Evolutionary conservation across 2,329 filamentous ascomycete species (phyloP).

Genomic region (Ceratocystis alfenasii): DNA sequence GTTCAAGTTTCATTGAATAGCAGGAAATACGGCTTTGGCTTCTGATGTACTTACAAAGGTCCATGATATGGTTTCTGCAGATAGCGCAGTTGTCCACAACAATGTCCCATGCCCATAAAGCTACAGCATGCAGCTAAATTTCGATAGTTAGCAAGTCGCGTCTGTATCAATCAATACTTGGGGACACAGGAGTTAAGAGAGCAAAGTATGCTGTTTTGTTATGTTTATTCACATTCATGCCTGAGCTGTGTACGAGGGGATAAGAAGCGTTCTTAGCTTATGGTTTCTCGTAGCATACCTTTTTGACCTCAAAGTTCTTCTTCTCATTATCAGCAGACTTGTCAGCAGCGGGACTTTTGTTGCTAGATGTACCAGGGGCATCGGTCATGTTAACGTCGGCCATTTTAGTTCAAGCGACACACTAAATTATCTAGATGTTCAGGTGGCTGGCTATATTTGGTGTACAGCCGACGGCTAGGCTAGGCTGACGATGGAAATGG

Average conservation of each 20-base stretch:
- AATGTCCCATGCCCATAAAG: constrained; percentile 98
- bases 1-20: neutral
- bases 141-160: neutral
- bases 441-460: neutral
- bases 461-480: neutral
- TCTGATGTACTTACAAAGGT: constrained; percentile 60
- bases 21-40: neutral
- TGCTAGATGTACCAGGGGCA: constrained; percentile 44
- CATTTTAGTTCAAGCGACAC: constrained; percentile 43
- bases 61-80: constrained; percentile 99
- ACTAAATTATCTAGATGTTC: neutral
- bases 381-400: constrained; percentile 96
- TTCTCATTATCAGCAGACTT: constrained; percentile 53
- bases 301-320: constrained; percentile 98
- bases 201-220: too few species aligned
- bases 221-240: too few species aligned
- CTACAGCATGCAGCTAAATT: constrained; percentile 55
- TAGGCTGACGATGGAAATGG: neutral
- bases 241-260: too few species aligned
- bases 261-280: neutral
- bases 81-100: constrained; percentile 99
- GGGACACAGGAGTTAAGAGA: too few species aligned
- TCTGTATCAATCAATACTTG: too few species aligned
- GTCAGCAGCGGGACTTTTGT: constrained; percentile 39
- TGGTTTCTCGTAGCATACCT: constrained; percentile 45